Conservation (phyloP, 176 grass and related monocot genomes). For the Raddia guianensis region DNA sequence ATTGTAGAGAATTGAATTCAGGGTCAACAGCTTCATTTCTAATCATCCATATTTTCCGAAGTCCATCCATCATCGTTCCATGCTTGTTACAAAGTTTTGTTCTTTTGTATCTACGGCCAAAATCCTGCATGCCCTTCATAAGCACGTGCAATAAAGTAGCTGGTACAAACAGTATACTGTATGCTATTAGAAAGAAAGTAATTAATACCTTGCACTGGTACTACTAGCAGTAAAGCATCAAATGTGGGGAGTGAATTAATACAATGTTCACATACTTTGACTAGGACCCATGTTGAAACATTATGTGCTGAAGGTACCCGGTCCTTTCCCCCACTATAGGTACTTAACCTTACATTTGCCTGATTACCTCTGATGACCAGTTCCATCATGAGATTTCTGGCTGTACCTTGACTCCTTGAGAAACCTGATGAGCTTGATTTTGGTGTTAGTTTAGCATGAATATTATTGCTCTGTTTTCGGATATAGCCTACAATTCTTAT, state of each 20-base stretch:
- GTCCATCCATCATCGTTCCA: neutral
- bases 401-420: slow-evolving; percentile 13
- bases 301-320: neutral
- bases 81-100: slow-evolving; percentile 5
- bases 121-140: neutral
- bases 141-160: slow-evolving; percentile 16
- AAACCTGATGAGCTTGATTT: slow-evolving; percentile 15
- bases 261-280: neutral
- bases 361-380: slow-evolving; percentile 12
- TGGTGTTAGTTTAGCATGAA: slow-evolving; percentile 15
- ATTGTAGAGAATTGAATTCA: neutral
- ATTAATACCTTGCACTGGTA: neutral
- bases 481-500: neutral
- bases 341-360: slow-evolving; percentile 25
- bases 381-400: neutral
- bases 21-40: slow-evolving; percentile 17
- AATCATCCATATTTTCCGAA: neutral
- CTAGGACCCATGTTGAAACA: neutral
- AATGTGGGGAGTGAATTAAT: slow-evolving; percentile 8
- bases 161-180: neutral
- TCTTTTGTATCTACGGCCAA: neutral
- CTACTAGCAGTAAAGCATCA: neutral
- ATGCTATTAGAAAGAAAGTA: neutral
- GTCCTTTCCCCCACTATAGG: slow-evolving; percentile 1
- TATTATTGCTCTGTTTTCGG: neutral